Evolutionary conservation across 176 grass and related monocot genomes (phyloP), one percentile per base, ranked within the genome.

Genomic region (Coix lacrymajobi): DNA sequence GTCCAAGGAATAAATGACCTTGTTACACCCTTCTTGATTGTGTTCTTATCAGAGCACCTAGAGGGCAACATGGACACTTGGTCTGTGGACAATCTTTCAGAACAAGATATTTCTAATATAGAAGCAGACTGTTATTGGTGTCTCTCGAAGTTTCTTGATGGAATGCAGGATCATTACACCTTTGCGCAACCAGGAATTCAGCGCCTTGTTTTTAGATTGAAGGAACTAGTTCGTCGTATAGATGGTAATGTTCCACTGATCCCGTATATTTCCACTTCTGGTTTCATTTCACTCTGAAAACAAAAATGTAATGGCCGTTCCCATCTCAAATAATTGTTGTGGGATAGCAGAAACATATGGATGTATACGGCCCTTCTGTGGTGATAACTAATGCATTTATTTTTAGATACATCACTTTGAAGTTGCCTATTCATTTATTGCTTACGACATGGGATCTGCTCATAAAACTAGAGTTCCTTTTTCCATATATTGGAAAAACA

Each of bases 1-100:
- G 96, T 99, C 71, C 96, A 99, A 86, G 96, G 96, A 88, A 99
- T 99, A 94, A 99, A 99, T 2, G 96, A 99, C 77, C 87, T 99
- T 75, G 85, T 99, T 22, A 96, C 94, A 15, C 94, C 94, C 25
- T 97, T 97, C 83, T 76, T 97, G 56, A 87, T 97, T 11, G 92
- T 97, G 38, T 97, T 97, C 77, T 90, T 97, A 79, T 97, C 94
- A 48, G 94, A 97, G 84, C 88, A 97, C 79, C 86, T 94, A 48
- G 88, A 94, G 33, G 94, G 94, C 74, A 90, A 87, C 64, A 89
- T 97, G 90, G 94, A 94, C 43, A 94, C 77, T 51, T 97, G 94
- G 94, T 92, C 90, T 67, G 81, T 94, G 57, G 85, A 89, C 48
- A 71, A 92, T 37, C 90, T 97, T 79, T 97, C 94, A 66, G 78